These are phyloP conservation scores for Colletotrichum coccodes DNA, from an alignment of 2,329 filamentous ascomycete species.

Conservation along the genomic window DNA sequence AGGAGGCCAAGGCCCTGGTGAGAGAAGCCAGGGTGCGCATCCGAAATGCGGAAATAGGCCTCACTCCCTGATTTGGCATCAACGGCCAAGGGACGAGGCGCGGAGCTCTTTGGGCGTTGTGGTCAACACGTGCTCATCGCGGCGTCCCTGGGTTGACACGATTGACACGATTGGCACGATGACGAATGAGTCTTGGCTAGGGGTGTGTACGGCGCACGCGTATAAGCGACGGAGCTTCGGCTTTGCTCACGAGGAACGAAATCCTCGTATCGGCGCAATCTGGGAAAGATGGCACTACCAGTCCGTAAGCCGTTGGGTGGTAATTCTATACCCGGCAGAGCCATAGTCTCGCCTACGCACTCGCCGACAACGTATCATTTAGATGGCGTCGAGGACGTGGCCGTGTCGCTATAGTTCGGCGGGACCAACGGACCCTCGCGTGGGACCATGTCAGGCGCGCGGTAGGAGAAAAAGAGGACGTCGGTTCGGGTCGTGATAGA, in stretches of 20 bases:
- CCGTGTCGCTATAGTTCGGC: background rate
- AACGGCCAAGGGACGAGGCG: too few relatives aligned
- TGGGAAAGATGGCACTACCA: background rate
- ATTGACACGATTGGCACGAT: background rate
- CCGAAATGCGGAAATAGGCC: conserved; percentile 55
- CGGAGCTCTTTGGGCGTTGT: background rate
- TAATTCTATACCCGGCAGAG: background rate
- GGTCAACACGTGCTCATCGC: background rate
- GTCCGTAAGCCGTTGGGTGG: background rate
- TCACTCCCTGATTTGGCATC: conserved; percentile 8
- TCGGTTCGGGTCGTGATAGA: background rate
- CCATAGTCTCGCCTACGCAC: background rate
- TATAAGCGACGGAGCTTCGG: background rate
- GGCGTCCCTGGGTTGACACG: background rate
- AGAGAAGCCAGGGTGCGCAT: conserved; percentile 84
- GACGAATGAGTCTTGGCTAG: background rate
- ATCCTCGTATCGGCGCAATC: background rate
- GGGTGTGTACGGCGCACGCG: background rate
- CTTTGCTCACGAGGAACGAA: background rate
- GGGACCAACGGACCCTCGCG: background rate
- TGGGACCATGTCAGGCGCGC: background rate
- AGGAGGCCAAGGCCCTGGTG: conserved; percentile 94
- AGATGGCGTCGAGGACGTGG: too few relatives aligned
- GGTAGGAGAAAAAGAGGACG: background rate
- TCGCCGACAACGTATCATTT: background rate